Evolutionary conservation across 2,329 filamentous ascomycete species (phyloP).

Genomic region (Colletotrichum magnum): DNA sequence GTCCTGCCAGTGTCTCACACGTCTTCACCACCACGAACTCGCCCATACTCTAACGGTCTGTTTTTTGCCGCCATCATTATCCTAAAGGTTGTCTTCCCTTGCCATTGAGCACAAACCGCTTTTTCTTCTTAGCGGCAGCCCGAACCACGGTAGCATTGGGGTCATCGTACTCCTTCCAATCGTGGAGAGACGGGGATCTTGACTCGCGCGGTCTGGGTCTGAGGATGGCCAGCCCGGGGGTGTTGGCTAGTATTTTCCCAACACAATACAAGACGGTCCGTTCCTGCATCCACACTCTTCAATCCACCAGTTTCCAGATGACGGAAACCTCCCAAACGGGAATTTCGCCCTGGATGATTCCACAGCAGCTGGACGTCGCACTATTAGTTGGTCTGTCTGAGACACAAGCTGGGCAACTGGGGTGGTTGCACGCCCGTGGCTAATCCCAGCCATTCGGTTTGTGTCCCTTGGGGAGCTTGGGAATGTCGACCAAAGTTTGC

Average conservation of each 20-base stretch:
- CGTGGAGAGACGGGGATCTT: constrained; percentile 37
- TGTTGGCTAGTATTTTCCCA: constrained; percentile 10
- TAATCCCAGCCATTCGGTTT: constrained; percentile 22
- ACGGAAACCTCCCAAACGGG: constrained; percentile 15
- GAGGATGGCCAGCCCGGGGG: constrained; percentile 5
- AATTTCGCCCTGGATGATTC: constrained; percentile 27
- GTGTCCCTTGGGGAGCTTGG: constrained; percentile 8
- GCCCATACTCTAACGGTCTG: constrained; percentile 3
- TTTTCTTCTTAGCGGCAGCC: constrained; percentile 15
- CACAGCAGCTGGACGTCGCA: constrained; percentile 30
- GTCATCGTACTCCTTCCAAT: constrained; percentile 28
- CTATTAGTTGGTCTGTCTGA: constrained; percentile 22
- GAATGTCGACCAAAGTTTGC: constrained; percentile 9
- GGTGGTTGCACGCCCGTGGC: constrained; percentile 1
- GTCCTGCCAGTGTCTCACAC: constrained; percentile 10
- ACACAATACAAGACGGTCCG: constrained; percentile 12
- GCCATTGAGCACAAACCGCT: constrained; percentile 27
- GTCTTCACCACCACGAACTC: not conserved
- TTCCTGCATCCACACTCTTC: constrained; percentile 9
- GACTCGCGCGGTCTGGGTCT: constrained; percentile 25
- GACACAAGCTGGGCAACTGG: constrained; percentile 15
- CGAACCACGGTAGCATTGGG: constrained; percentile 29
- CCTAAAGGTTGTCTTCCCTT: not conserved
- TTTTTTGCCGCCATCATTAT: constrained; percentile 7
- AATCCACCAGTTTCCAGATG: constrained; percentile 1